A percentile compares a stretch with the other conserved stretches of the same genome.
phyloP scores from a whole-genome alignment of 164 flowering plant species.

The Piper betle region DNA sequence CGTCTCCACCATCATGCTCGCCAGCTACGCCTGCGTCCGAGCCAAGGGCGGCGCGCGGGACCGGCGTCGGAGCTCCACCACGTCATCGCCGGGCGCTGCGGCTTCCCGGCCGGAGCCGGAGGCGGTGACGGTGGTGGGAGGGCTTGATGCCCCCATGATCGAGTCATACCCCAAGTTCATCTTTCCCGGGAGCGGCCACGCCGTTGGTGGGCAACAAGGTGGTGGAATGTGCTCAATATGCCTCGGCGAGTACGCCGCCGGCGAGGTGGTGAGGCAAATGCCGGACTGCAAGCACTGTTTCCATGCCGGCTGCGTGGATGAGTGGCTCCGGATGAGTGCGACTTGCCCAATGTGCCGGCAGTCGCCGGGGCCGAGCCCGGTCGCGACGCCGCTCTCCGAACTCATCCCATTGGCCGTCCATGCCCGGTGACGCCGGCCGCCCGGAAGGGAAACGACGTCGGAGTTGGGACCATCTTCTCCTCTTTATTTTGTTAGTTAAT shows the following conservation, averaged over 20 bases:
- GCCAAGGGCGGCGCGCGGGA: constrained; percentile 10
- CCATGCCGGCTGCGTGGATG: constrained; percentile 47
- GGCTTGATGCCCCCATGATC: constrained; percentile 44
- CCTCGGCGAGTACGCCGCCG: constrained; percentile 29
- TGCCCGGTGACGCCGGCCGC: constrained; percentile 18
- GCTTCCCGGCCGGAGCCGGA: constrained; percentile 10
- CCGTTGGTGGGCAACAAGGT: constrained; percentile 28
- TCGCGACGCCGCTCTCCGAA: constrained; percentile 33
- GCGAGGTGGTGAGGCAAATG: constrained; percentile 29
- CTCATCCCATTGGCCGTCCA: constrained; percentile 33
- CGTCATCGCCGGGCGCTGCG: background rate
- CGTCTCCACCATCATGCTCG: constrained; percentile 45
- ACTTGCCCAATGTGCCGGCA: constrained; percentile 53
- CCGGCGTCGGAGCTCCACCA: background rate
- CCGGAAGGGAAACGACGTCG: background rate
- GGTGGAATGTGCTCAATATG: constrained; percentile 38
- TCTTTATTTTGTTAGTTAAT: too few species aligned
- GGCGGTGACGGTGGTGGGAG: background rate
- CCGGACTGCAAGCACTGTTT: constrained; percentile 55
- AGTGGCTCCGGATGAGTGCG: constrained; percentile 42
- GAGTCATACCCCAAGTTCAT: constrained; percentile 47
- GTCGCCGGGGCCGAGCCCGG: constrained; percentile 31
- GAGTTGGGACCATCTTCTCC: background rate
- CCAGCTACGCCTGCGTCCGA: constrained; percentile 40
- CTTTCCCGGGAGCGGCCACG: constrained; percentile 43